These are phyloP conservation scores for Lentinula lateritia DNA, from an alignment of 768 basidiomycete genomes.

Conservation along the genomic window DNA sequence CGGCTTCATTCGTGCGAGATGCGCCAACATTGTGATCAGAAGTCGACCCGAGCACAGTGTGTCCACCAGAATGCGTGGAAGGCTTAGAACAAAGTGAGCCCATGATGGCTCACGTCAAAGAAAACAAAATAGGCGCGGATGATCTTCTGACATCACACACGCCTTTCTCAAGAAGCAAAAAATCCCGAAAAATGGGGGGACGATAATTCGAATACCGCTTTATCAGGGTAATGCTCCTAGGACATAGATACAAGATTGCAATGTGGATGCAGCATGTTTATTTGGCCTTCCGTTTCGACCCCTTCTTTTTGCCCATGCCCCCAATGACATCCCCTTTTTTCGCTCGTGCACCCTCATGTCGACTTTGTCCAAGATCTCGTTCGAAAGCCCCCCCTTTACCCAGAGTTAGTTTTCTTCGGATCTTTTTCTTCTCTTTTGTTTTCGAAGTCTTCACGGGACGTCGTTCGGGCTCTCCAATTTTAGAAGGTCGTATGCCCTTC, in stretches of 20 bases:
- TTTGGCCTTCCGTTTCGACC: conserved; percentile 24
- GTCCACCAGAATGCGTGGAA: conserved; percentile 38
- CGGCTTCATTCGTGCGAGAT: conserved; percentile 21
- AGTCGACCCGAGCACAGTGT: conserved; percentile 39
- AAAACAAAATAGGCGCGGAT: neutral
- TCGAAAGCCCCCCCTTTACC: conserved; percentile 45
- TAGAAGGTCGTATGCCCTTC: conserved; percentile 65
- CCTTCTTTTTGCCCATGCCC: conserved; percentile 47
- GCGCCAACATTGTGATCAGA: conserved; percentile 21
- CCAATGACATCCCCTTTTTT: conserved; percentile 56
- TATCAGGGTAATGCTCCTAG: neutral
- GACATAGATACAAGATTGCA: neutral
- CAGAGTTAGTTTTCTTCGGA: conserved; percentile 24
- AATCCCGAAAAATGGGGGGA: neutral
- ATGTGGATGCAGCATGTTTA: conserved; percentile 1
- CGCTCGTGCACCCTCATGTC: conserved; percentile 56
- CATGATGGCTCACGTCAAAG: conserved; percentile 25
- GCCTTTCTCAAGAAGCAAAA: neutral
- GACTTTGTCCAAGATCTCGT: conserved; percentile 46
- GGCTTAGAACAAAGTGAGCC: conserved; percentile 56
- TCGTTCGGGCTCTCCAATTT: conserved; percentile 58
- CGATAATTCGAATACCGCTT: neutral
- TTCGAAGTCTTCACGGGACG: conserved; percentile 19
- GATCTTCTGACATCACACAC: neutral
- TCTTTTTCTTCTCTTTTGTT: conserved; percentile 23